phyloP scores from a whole-genome alignment of 352 stramenopile species.

The Blastocystis sp. region DNA sequence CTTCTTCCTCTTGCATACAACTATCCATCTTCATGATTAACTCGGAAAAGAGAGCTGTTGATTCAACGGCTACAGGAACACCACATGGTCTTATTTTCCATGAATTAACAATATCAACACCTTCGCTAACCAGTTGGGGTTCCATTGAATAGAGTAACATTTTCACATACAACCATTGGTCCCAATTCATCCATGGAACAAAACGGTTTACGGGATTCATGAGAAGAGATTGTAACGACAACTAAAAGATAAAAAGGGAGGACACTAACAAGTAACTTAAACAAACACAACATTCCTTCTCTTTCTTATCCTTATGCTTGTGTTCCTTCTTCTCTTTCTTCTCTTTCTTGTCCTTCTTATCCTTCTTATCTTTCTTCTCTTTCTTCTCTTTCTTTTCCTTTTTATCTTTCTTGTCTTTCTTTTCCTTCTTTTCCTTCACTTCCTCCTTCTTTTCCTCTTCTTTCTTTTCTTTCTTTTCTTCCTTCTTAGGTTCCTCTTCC shows the following conservation, averaged over 20 bases:
- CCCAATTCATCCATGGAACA: constrained; percentile 35
- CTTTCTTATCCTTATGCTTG: constrained; percentile 69
- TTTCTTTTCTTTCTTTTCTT: constrained; percentile 71
- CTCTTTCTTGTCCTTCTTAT: no score
- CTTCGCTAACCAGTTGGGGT: neutral
- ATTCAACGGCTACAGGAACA: constrained; percentile 40
- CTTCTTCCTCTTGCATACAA: neutral
- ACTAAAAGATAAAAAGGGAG: neutral
- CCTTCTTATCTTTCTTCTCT: no score
- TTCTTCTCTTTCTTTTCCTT: constrained; percentile 68
- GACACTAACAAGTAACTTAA: neutral
- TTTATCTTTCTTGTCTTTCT: no score
- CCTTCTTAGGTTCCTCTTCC: constrained; percentile 73
- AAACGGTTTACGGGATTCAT: neutral
- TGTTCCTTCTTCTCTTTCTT: constrained; percentile 70
- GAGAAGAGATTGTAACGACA: neutral
- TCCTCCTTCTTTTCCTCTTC: constrained; percentile 60
- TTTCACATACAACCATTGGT: constrained; percentile 23
- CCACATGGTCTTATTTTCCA: neutral
- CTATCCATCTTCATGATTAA: neutral
- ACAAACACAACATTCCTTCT: neutral
- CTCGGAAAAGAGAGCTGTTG: neutral
- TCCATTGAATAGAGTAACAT: neutral
- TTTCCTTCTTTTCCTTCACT: no score
- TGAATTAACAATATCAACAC: constrained; percentile 27